These are phyloP conservation scores for Schwanniomyces occidentalis DNA, from an alignment of 805 yeast genomes.

Conservation along the genomic window DNA sequence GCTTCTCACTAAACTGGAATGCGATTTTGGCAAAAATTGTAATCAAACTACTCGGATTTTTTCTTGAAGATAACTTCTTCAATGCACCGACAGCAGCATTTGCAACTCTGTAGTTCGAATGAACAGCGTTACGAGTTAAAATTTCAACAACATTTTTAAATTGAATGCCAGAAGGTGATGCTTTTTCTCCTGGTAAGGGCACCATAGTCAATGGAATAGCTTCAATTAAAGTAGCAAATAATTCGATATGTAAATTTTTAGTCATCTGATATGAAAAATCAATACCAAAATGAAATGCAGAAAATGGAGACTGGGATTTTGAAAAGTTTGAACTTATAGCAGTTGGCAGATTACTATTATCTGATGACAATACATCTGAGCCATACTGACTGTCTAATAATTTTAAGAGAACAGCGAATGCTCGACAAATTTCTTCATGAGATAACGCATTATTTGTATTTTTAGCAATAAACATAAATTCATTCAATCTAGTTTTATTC, in stretches of 20 bases:
- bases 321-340: conserved; percentile 15
- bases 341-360: conserved; percentile 10
- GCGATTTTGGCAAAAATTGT: conserved; percentile 78
- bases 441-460: conserved; percentile 47
- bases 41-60: conserved; percentile 68
- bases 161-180: conserved; percentile 45
- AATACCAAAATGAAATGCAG: conserved; percentile 40
- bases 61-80: conserved; percentile 63
- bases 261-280: conserved; percentile 35
- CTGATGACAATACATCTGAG: conserved; percentile 36
- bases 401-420: conserved; percentile 54
- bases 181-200: conserved; percentile 28
- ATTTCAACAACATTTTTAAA: conserved; percentile 71
- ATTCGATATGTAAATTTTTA: conserved; percentile 48
- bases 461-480: conserved; percentile 42
- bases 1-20: conserved; percentile 75
- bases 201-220: conserved; percentile 65
- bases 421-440: conserved; percentile 71
- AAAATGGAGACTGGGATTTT: conserved; percentile 40
- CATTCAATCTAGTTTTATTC: conserved; percentile 15
- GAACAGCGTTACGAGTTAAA: conserved; percentile 73
- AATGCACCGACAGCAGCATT: conserved; percentile 64
- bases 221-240: conserved; percentile 70
- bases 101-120: conserved; percentile 61
- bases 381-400: conserved; percentile 60